Base-by-base conservation (phyloP, 2,329 filamentous ascomycete genomes). In the Colletotrichum graminicola region DNA sequence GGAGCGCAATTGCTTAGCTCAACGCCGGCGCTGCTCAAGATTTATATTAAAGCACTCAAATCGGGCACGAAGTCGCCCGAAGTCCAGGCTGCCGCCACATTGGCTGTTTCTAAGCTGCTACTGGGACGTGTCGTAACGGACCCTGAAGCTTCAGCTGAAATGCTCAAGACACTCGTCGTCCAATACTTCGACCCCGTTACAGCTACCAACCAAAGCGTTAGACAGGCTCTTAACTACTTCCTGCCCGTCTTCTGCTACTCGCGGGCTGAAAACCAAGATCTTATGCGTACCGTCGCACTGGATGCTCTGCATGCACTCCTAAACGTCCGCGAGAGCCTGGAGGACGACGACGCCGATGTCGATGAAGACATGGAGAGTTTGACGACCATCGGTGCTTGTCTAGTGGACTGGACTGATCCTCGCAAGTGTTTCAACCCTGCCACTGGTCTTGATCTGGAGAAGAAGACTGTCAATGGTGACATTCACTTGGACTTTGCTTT, bases 351-450 rank as follows among this genome's bases (percentile, higher is more conserved):
- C 60, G 90, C 91, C 23, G 93, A 94, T 62, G 89, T 93, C 14
- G 89, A 89, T 47, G 92, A 93, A 69, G 91, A 90, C 74, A 94
- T 97, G 90, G 93, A 95, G 11, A 90, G 91, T 75, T 88, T 97
- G 74, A 88, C 89, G 54, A 89, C 91, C 3, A 93, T 97, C 69
- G 94, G 93, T 1, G 90, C 93, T 3, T 95, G 94, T 77, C 84
- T 98, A 10, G 90, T 95, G 0, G 95, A 98, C 79, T 98, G 95
- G 96, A 98, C 95, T 0, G 95, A 98, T 79, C 94, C 95, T 47
- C 87, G 95, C 61, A 95, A 97, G 80, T 93, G 84, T 82, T 93
- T 82, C 82, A 87, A 80, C 67, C 86, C 83, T 74, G 84, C 81
- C 5, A 76, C 82, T 1, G 77, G 86, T 1, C 82, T 84, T 70